Evolutionary conservation across 179 eudicot genomes (phyloP).

Genomic region (Heliamphora pulchella): DNA sequence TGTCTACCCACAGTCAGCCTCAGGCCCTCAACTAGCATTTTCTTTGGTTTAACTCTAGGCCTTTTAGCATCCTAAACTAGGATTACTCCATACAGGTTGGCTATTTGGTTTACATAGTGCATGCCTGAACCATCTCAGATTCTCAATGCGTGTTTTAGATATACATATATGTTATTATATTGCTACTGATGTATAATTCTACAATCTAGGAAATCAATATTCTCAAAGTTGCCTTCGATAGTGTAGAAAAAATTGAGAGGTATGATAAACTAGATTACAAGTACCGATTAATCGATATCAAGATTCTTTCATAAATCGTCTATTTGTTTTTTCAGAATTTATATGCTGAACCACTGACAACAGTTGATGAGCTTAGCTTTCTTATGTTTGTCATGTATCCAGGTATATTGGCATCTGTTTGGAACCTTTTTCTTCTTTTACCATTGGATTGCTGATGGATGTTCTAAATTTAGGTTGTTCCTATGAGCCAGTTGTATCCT

Average conservation of each 20-base stretch:
- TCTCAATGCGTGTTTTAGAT: not conserved
- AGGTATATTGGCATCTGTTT: slow-evolving; percentile 13
- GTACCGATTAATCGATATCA: not conserved
- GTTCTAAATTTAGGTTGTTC: slow-evolving; percentile 7
- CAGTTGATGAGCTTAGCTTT: not conserved
- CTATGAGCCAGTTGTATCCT: slow-evolving; percentile 13
- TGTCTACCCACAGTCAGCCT: no score
- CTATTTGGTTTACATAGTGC: not conserved
- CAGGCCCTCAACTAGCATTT: not conserved
- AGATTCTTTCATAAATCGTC: not conserved
- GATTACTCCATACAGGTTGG: not conserved
- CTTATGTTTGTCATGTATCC: slow-evolving; percentile 11
- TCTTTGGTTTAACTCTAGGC: not conserved
- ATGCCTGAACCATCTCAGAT: not conserved
- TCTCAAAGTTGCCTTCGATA: no score
- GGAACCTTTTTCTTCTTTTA: not conserved
- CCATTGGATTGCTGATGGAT: slow-evolving; percentile 18
- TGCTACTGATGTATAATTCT: not conserved
- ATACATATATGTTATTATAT: not conserved
- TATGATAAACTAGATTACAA: no score
- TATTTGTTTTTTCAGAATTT: not conserved
- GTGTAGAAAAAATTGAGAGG: no score
- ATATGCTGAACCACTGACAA: not conserved
- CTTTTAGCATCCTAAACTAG: not conserved
- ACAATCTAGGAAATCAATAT: no score